phyloP scores from a whole-genome alignment of 108 stramenopile species.

The Nitzschia sp. region DNA sequence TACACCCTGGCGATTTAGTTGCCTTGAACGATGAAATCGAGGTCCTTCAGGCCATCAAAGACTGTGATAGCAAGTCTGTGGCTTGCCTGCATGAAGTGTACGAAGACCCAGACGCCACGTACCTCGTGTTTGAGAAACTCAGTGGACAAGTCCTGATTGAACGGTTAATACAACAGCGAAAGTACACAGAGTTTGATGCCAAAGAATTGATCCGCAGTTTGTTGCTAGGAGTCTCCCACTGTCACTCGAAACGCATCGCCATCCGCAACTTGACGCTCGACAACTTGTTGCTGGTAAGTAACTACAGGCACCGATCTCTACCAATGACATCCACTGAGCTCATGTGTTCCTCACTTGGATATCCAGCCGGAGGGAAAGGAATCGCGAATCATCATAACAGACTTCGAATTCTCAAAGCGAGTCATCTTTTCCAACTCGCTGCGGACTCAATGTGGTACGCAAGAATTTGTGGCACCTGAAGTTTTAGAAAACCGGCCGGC shows the following conservation, averaged over 20 bases:
- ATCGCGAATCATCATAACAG: conserved; percentile 82
- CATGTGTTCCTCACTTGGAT: conserved; percentile 39
- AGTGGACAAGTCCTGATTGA: conserved; percentile 92
- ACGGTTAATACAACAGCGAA: conserved; percentile 62
- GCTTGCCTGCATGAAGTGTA: conserved; percentile 61
- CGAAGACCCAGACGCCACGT: conserved; percentile 57
- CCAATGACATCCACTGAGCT: conserved; percentile 18
- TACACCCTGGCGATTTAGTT: conserved; percentile 42
- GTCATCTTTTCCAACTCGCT: conserved; percentile 55
- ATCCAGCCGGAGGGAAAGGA: conserved; percentile 51
- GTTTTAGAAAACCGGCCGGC: conserved; percentile 55
- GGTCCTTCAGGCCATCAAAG: conserved; percentile 39
- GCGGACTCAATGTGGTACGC: conserved; percentile 84
- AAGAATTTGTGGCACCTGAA: conserved; percentile 93
- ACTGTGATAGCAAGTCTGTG: conserved; percentile 49
- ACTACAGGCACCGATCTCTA: conserved; percentile 28
- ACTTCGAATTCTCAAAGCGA: conserved; percentile 95
- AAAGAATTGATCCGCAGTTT: conserved; percentile 62
- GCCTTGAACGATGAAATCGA: conserved; percentile 60
- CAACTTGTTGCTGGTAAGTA: conserved; percentile 69
- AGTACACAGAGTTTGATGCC: conserved; percentile 86
- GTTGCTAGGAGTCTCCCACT: conserved; percentile 61
- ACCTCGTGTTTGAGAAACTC: conserved; percentile 65
- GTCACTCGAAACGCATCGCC: conserved; percentile 73
- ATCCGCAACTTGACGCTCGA: conserved; percentile 91